These are phyloP conservation scores for Sporothrix inflata DNA, from an alignment of 2,329 filamentous ascomycete genomes.

Conservation along the genomic window DNA sequence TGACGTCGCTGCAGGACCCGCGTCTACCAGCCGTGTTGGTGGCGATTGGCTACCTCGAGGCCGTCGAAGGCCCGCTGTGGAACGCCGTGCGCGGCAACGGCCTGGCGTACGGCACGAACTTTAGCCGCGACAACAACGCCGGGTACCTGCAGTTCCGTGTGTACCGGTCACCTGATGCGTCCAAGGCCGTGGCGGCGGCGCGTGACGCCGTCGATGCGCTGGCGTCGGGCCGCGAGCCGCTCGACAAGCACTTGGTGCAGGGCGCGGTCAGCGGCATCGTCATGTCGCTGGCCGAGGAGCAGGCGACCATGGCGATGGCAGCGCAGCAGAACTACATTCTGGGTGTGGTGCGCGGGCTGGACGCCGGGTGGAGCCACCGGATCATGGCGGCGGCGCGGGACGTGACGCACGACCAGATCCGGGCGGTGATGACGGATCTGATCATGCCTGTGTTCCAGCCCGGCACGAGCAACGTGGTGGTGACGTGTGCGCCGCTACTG, in stretches of 20 bases:
- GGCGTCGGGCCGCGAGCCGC: slow-evolving; percentile 68
- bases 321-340: slow-evolving; percentile 83
- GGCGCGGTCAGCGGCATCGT: slow-evolving; percentile 91
- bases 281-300: slow-evolving; percentile 81
- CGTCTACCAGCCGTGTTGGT: slow-evolving; percentile 83
- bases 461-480: slow-evolving; percentile 78
- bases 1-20: slow-evolving; percentile 75
- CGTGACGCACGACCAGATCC: slow-evolving; percentile 77
- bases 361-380: slow-evolving; percentile 75
- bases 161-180: slow-evolving; percentile 87
- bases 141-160: slow-evolving; percentile 83
- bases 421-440: slow-evolving; percentile 70
- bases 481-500: slow-evolving; percentile 86
- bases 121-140: slow-evolving; percentile 75
- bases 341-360: slow-evolving; percentile 75
- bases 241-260: slow-evolving; percentile 83
- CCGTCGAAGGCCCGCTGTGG: slow-evolving; percentile 94
- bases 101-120: slow-evolving; percentile 85
- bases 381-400: slow-evolving; percentile 78
- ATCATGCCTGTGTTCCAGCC: slow-evolving; percentile 81
- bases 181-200: slow-evolving; percentile 80
- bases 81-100: slow-evolving; percentile 89
- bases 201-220: slow-evolving; percentile 75
- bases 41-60: slow-evolving; percentile 86
- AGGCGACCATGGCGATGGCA: slow-evolving; percentile 80